Conservation (phyloP, 345 rosid species). For the Leavenworthia alabamica region DNA sequence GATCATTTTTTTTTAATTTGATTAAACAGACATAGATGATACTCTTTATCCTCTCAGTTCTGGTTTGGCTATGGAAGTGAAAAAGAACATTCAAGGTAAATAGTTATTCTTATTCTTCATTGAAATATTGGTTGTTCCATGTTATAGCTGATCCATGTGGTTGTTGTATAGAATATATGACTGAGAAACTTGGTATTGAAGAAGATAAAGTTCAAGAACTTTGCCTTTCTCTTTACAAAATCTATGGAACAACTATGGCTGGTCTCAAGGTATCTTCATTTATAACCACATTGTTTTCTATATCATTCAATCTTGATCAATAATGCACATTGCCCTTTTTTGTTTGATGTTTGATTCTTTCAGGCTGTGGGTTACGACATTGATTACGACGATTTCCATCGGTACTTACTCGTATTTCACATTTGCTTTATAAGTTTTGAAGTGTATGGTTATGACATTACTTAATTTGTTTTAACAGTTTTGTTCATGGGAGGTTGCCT, state of each 20-base stretch:
- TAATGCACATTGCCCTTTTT: background rate
- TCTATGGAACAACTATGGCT: constrained; percentile 96
- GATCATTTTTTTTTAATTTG: background rate
- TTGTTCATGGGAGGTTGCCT: constrained; percentile 90
- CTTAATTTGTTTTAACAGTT: constrained; percentile 36
- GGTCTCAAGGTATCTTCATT: constrained; percentile 70
- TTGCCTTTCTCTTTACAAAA: constrained; percentile 58
- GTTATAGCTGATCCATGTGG: background rate
- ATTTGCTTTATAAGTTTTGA: background rate
- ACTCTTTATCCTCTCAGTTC: constrained; percentile 75
- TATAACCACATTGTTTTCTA: background rate
- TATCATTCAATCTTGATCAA: background rate
- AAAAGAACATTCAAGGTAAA: constrained; percentile 71
- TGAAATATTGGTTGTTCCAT: background rate
- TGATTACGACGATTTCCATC: constrained; percentile 74
- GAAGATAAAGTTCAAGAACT: constrained; percentile 52
- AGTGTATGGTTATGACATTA: background rate
- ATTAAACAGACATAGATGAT: constrained; percentile 49
- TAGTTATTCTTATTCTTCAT: background rate
- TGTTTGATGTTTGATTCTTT: background rate
- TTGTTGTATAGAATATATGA: constrained; percentile 61
- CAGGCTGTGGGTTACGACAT: constrained; percentile 86
- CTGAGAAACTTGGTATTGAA: constrained; percentile 55
- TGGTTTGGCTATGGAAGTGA: constrained; percentile 51
- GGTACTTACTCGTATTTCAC: constrained; percentile 35